Base-by-base conservation (phyloP, 305 asterid genomes). In the Solanum hybrid region DNA sequence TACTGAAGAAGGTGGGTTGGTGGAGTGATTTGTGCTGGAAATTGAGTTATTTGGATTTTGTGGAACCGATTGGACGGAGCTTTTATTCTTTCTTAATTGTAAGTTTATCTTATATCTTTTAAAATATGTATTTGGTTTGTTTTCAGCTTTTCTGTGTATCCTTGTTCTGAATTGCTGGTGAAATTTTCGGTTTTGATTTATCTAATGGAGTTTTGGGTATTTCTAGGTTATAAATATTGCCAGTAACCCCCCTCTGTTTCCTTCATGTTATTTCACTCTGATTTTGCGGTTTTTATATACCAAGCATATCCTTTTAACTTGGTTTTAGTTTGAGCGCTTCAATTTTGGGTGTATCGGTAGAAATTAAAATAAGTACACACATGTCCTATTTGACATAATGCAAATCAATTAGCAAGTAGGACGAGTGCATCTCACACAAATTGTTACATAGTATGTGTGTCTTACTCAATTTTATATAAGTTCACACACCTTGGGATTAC, bases 11-110 rank as follows among this genome's bases (percentile, higher is more conserved):
- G 51, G 0, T 76, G 94, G 97, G 94, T 95, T 94, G 89, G 98
- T 89, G 96, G 95, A 92, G 87, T 33, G 94, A 70, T 68, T 89
- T 89, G 95, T 76, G 27, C 94, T 87, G 96, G 89, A 70, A 90
- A 68, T 91, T 91, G 15, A 85, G 89, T 89, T 89, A 95, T 92
- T 91, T 29, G 94, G 95, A 92, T 91, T 91, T 77, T 89, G 95
- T 22, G 96, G 96, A 92, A 89, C 89, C 65, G 93, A 86, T 92
- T 72, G 95, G 96, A 90, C 85, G 86, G 93, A 86, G 89, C 78
- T 70, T 70, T 26, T 37, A 11, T 79, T 29, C 32, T 10, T 7
- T 15, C 57, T 70, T 86, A 29, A 79, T 76, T 89, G 95, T 94
- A 92, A 92, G 94, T 91, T 32, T 20, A 3, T 8, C 38, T 1